Base-by-base conservation (phyloP, 495 filamentous ascomycete species). In the Hypoxylon fuscum region DNA sequence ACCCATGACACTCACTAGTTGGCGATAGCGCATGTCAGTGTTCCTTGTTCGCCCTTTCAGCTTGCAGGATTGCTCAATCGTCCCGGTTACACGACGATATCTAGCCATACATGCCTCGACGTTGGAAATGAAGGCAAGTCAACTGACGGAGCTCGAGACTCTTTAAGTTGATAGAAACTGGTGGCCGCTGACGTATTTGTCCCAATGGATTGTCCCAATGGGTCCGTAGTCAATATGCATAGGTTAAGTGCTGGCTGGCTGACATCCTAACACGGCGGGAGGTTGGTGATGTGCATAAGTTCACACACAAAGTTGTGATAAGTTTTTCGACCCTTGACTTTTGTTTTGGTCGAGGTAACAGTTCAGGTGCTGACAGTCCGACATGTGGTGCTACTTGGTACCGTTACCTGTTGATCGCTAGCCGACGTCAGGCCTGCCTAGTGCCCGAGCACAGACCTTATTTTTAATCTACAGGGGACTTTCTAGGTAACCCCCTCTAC, bases 401-500 rank as follows among this genome's bases (percentile, higher is more conserved):
- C 57, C 45, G 54, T 59, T 59, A 21, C 21, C n/a, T 45, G 46
- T 48, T 59, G 46, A 60, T 57, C 34, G 46, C 56, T 66, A 60
- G 46, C 62, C 62, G 62, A 66, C 45, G 62, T 60, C 46, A 66
- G 18, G 55, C 46, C 59, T 52, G 25, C 20, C 43, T 43, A 43
- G 20, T 14, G 22, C 22, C 14, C 11, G 37, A 52, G 62, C 57
- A 66, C 57, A 47, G 52, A 61, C 57, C 55, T 53, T 41, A 34
- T 12, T 21, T n/a, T 25, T 59, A 48, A 61, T 62, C 31, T 61
- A 49, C 51, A 50, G 44, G 48, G 57, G 40, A 41, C 18, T 29
- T 15, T 44, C 22, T 47, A 44, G 25, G 61, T 43, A 59, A 49
- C 44, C 37, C 37, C 37, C 37, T 10, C 2, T 40, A 21, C 45